phyloP scores from a whole-genome alignment of 1,284 basidiomycete species.

The Tetrapyrgos nigripes region DNA sequence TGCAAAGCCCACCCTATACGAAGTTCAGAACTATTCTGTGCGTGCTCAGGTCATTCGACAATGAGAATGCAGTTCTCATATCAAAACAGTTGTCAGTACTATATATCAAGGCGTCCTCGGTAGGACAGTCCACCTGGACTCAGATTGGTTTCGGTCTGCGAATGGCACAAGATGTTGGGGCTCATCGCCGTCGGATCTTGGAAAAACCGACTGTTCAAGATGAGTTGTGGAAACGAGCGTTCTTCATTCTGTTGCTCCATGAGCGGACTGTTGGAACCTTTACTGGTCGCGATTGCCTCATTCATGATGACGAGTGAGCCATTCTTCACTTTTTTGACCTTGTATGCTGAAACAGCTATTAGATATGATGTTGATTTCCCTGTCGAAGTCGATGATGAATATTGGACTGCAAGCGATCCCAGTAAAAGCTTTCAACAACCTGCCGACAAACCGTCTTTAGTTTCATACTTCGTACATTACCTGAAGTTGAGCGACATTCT shows the following conservation, averaged over 20 bases:
- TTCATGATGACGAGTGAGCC: constrained; percentile 71
- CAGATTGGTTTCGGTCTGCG: constrained; percentile 63
- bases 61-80: neutral
- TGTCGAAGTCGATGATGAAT: constrained; percentile 75
- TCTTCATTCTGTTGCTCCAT: constrained; percentile 61
- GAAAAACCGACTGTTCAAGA: constrained; percentile 49
- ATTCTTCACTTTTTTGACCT: neutral
- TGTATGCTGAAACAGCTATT: neutral
- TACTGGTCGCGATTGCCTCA: constrained; percentile 67
- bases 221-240: constrained; percentile 75
- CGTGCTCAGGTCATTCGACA: constrained; percentile 30
- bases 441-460: constrained; percentile 51
- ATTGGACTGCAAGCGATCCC: constrained; percentile 59
- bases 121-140: constrained; percentile 63
- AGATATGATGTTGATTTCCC: constrained; percentile 74
- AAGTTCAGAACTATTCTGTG: constrained; percentile 68
- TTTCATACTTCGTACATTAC: constrained; percentile 63
- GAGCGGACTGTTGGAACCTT: constrained; percentile 60
- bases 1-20: constrained; percentile 62
- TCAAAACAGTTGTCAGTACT: constrained; percentile 38
- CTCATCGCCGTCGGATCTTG: constrained; percentile 47
- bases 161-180: constrained; percentile 61
- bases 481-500: constrained; percentile 69
- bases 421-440: constrained; percentile 58
- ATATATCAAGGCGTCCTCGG: constrained; percentile 40